Base-by-base conservation (phyloP, 2,329 filamentous ascomycete species). In the Pseudocercospora fijiensis region DNA sequence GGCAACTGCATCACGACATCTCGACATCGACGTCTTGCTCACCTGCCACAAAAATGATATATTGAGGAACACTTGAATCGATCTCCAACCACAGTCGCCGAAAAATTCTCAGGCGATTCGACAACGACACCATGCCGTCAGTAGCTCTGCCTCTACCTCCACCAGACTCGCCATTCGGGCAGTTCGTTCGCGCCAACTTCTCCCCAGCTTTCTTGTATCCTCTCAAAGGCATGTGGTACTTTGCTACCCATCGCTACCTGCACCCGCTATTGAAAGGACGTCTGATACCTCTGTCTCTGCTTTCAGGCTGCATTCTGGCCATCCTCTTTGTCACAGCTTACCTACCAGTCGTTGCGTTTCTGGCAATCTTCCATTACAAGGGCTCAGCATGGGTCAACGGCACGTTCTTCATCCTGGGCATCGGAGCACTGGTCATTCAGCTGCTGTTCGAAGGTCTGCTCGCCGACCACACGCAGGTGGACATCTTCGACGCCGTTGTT, bases 271-370 rank as follows among this genome's bases (percentile, higher is more conserved):
- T 96, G 68, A 82, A 86, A 62, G 83, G 90, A 24, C 88, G 93
- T 16, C 81, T 99, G 2, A 78, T 98, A 0, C 93, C 94, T 0
- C 84, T 96, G 27, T 85, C 90, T 2, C 80, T 97, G 13, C 88
- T 97, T 11, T 96, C 93, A 0, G 80, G 89, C 13, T 86, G 95
- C 60, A 90, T 97, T 13, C 91, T 96, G 66, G 80, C 88, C n/a
- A 82, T 96, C 20, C 86, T 98, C 20, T 98, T 98, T 77, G 82
- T 91, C 11, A 96, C 95, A 77, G 83, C 91, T 0, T 98, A 96
- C 71, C 79, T 97, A 2, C 94, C 94, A 0, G 91, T 98, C 75
- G 92, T 92, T 61, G 90, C 91, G 1, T 91, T 99, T 72, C 84
- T 99, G 22, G 88, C 90, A 16, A 86, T 98, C 69, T 98, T 97